Conservation (phyloP, 169 alveolate species). For the Hammondia hammondi region DNA sequence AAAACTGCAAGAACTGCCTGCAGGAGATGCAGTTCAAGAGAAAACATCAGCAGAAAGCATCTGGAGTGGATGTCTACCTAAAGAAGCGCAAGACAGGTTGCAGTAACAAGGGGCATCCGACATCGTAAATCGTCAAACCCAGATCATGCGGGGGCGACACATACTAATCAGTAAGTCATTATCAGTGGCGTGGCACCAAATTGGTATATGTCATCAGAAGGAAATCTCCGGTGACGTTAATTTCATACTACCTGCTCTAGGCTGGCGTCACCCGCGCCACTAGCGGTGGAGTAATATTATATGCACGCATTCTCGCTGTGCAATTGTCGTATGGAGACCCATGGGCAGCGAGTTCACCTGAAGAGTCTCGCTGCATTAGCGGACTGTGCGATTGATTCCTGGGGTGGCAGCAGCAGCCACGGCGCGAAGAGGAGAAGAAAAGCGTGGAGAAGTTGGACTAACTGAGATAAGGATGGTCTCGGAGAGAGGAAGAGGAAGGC, state of each 20-base stretch:
- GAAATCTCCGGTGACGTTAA: neutral
- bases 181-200: no score
- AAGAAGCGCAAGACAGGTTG: no score
- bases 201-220: no score
- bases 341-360: neutral
- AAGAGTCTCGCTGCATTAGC: neutral
- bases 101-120: no score
- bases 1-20: slow-evolving; percentile 46
- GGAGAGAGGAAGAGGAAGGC: slow-evolving; percentile 18
- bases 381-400: neutral
- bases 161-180: no score
- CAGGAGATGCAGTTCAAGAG: neutral
- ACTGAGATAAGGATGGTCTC: slow-evolving; percentile 6
- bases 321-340: neutral
- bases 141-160: no score
- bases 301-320: neutral
- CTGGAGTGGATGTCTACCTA: neutral
- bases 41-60: neutral
- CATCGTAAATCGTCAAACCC: no score
- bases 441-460: neutral
- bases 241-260: neutral
- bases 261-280: neutral
- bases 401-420: slow-evolving; percentile 33
- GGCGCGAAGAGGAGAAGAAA: slow-evolving; percentile 22
- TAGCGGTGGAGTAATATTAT: neutral